These are phyloP conservation scores for Quercus phellos DNA, from an alignment of 331 rosid species.

Conservation along the genomic window DNA sequence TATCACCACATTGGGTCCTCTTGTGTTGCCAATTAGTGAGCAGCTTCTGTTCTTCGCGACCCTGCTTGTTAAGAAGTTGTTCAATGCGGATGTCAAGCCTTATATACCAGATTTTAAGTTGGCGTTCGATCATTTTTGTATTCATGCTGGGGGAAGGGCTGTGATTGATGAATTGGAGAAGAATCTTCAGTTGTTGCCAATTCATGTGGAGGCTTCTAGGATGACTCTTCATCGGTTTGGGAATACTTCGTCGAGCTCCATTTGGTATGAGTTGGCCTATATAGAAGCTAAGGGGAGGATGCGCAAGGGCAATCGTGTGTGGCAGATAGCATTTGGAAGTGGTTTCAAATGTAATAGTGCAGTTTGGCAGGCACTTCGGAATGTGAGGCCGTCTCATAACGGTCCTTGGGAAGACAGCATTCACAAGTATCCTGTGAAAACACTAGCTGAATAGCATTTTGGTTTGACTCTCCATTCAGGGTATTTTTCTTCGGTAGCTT, in stretches of 20 bases:
- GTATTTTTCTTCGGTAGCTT: background rate
- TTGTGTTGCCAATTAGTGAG: slow-evolving; percentile 69
- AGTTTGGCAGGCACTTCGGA: slow-evolving; percentile 57
- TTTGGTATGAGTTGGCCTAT: slow-evolving; percentile 68
- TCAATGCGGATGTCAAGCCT: slow-evolving; percentile 30
- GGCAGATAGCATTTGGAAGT: slow-evolving; percentile 62
- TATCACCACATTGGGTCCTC: slow-evolving; percentile 58
- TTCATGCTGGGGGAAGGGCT: slow-evolving; percentile 55
- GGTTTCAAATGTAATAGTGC: slow-evolving; percentile 70
- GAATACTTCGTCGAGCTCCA: slow-evolving; percentile 68
- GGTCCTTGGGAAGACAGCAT: slow-evolving; percentile 77
- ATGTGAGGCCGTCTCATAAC: slow-evolving; percentile 46
- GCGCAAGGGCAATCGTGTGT: slow-evolving; percentile 54
- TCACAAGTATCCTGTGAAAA: slow-evolving; percentile 54
- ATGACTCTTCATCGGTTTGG: slow-evolving; percentile 70
- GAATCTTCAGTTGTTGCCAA: slow-evolving; percentile 48
- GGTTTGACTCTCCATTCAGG: slow-evolving; percentile 31
- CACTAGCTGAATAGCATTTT: slow-evolving; percentile 17
- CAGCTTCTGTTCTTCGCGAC: slow-evolving; percentile 57
- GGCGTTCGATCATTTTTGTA: slow-evolving; percentile 42
- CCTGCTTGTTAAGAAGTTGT: slow-evolving; percentile 39
- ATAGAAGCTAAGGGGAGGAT: slow-evolving; percentile 60
- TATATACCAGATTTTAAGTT: slow-evolving; percentile 39
- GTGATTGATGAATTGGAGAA: slow-evolving; percentile 72
- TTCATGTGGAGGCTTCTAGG: slow-evolving; percentile 67